These are phyloP conservation scores for Naganishia liquefaciens DNA, from an alignment of 1,284 basidiomycete species.

Conservation along the genomic window DNA sequence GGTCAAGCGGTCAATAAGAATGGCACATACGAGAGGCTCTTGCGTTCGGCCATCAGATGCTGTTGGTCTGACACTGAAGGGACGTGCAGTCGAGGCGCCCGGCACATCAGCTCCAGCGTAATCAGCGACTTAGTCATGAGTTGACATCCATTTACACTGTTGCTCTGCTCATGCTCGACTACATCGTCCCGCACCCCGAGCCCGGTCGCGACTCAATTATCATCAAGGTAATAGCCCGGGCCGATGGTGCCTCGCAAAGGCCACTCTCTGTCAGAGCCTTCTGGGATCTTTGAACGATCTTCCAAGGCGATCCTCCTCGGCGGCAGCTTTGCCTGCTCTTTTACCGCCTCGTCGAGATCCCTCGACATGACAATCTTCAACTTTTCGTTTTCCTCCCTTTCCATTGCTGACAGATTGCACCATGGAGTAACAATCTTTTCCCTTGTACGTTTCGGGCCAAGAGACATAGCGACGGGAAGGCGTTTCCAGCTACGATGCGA, in stretches of 20 bases:
- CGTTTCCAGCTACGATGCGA: conserved; percentile 6
- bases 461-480: conserved; percentile 1
- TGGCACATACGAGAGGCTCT: too few species aligned
- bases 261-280: conserved; percentile 20
- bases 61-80: too few species aligned
- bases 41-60: too few species aligned
- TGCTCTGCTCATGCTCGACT: too few species aligned
- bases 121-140: too few species aligned
- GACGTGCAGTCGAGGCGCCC: too few species aligned
- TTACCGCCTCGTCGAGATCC: conserved; percentile 1
- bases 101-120: too few species aligned
- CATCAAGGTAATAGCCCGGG: background rate
- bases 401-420: conserved; percentile 17
- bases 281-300: conserved; percentile 3
- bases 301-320: conserved; percentile 17
- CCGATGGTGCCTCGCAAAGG: conserved; percentile 16
- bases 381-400: conserved; percentile 8
- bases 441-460: background rate
- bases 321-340: conserved; percentile 2
- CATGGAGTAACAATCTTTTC: conserved; percentile 13
- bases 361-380: background rate
- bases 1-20: too few species aligned
- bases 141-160: too few species aligned
- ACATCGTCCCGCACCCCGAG: too few species aligned
- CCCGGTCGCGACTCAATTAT: background rate